These are phyloP conservation scores for Kodamaea laetipori DNA, from an alignment of 805 yeast species.

Conservation along the genomic window DNA sequence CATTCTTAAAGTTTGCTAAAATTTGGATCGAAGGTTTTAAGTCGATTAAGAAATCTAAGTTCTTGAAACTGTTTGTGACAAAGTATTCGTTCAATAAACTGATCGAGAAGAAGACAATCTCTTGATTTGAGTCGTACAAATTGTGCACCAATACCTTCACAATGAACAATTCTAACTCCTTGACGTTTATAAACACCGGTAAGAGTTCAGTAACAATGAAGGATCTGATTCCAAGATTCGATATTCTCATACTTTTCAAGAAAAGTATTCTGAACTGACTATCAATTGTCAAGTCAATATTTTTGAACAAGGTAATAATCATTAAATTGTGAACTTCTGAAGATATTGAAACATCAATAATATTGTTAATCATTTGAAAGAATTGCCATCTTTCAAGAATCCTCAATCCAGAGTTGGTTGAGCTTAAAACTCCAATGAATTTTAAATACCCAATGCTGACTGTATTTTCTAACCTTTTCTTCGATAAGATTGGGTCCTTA, in stretches of 20 bases:
- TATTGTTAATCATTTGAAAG: slow-evolving; percentile 75
- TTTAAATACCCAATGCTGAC: slow-evolving; percentile 75
- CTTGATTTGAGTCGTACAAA: slow-evolving; percentile 57
- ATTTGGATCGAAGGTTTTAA: slow-evolving; percentile 56
- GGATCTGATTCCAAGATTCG: slow-evolving; percentile 52
- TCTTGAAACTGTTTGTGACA: slow-evolving; percentile 31
- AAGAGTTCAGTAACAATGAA: slow-evolving; percentile 59
- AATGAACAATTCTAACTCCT: slow-evolving; percentile 48
- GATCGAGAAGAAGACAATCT: slow-evolving; percentile 24
- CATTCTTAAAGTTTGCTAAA: slow-evolving; percentile 27
- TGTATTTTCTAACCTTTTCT: slow-evolving; percentile 59
- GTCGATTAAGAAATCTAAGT: slow-evolving; percentile 52
- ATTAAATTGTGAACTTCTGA: slow-evolving; percentile 47
- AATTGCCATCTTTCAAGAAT: slow-evolving; percentile 82
- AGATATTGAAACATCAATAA: slow-evolving; percentile 50
- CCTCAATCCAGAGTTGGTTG: slow-evolving; percentile 59
- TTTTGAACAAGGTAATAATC: slow-evolving; percentile 56
- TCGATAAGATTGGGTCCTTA: slow-evolving; percentile 72
- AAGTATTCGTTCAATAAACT: slow-evolving; percentile 25
- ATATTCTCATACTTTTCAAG: slow-evolving; percentile 61
- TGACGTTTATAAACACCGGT: slow-evolving; percentile 37
- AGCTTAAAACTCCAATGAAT: slow-evolving; percentile 72
- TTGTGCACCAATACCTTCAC: slow-evolving; percentile 61
- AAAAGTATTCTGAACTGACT: slow-evolving; percentile 71
- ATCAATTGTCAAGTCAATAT: slow-evolving; percentile 59